Evolutionary conservation across 1,284 basidiomycete species (phyloP), one percentile per base, ranked within the genome.

Genomic region (Papiliotrema terrestris): DNA sequence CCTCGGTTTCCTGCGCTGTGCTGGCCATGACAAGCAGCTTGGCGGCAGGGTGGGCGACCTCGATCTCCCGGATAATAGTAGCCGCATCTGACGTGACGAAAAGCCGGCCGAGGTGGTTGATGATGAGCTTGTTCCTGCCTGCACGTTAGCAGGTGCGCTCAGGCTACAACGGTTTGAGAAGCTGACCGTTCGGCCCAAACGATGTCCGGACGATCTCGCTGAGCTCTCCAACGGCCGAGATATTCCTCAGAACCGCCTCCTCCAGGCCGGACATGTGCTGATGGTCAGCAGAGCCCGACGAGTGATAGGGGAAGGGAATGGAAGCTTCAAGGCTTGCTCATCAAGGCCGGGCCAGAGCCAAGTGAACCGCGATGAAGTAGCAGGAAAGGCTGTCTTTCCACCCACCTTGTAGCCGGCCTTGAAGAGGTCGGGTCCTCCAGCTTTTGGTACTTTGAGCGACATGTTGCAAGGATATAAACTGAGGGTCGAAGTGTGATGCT

Each of bases 31-130:
- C 95, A 14, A 99, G 80, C 11, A 98, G 81, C 77, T 98, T 98
- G 29, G 93, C 96, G 5, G 95, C 95, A 0, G 96, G 96, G 76
- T 98, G 96, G 26, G 98, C 91, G 49, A 99, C 92, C 74, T 98
- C 96, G 74, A 98, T 86, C 79, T 99, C 96, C 62, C 89, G 85
- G 72, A 98, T 94, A 78, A 99, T 98, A 55, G 96, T 98, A 11
- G 96, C 96, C 8, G 96, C 95, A 83, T 99, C 96, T 48, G 91
- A 96, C 29, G 96, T 99, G 56, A 98, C 94, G 77, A 98, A 98
- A 47, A 98, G 82, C 71, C 86, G 84, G 55, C 93, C 93, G 44
- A 99, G 82, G 78, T 98, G 96, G 77, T 97, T 97, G 79, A 97
- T 93, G 69, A 97, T 80, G 58, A 97, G 86, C 77, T 96, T 97